Evolutionary conservation across 1,284 basidiomycete species (phyloP), one percentile per base, ranked within the genome.

Genomic region (Xanthoconium separans): DNA sequence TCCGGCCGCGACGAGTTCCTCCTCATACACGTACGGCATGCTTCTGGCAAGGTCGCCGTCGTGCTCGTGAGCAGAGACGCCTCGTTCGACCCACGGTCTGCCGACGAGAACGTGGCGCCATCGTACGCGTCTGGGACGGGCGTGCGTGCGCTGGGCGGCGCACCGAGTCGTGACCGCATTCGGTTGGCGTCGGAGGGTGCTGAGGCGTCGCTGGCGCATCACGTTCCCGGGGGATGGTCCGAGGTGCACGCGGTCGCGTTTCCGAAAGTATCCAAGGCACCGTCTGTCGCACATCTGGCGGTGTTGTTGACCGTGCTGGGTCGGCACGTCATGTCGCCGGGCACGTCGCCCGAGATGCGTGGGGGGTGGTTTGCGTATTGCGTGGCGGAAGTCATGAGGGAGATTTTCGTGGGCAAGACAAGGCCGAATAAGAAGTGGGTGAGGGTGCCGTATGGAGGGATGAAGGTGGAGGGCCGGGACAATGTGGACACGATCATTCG

Each of bases 301-400:
- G 60, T 50, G n/a, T 48, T 61, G 31, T 47, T 61, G 9, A 37
- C 46, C 10, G 44, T 39, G 2, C 22, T 56, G 1, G 46, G 49
- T 47, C 53, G 40, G n/a, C 60, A 58, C 12, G 22, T 16, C 33
- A 16, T 52, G 13, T n/a, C 47, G 13, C 30, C 33, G 2, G 34
- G 33, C 2, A 24, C 29, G 9, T 44, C 51, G n/a, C 20, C 6
- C 0, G 53, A 54, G 33, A 20, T 44, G 18, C 24, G 31, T 33
- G 47, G 52, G 20, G 50, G 52, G 27, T 61, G 57, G 57, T 61
- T 56, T 31, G 54, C 47, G 22, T 61, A 61, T 33, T 54, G 53
- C 9, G 54, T 53, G 20, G 43, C 31, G 13, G 54, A 61, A 22
- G 54, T 61, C 33, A 34, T 57, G 29, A 36, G 37, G 39, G 54